Conservation (phyloP, 495 filamentous ascomycete genomes). For the Penicillium lagena region DNA sequence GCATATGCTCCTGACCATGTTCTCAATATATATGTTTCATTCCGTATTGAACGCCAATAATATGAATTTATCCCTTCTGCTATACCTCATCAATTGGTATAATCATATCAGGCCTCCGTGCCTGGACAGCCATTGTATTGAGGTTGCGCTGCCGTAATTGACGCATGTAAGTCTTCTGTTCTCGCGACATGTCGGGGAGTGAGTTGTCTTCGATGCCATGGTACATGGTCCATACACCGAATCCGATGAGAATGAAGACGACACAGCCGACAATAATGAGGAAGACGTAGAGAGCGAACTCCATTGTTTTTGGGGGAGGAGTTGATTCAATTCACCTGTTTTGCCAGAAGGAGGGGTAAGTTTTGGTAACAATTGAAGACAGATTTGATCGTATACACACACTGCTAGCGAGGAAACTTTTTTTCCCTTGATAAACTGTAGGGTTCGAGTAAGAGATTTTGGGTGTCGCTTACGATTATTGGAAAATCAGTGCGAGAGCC, state of each 20-base stretch:
- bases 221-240: conserved; percentile 17
- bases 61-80: too few species aligned
- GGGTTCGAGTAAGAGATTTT: too few species aligned
- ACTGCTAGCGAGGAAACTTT: too few species aligned
- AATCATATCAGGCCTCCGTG: conserved; percentile 19
- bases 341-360: not conserved
- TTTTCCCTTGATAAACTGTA: too few species aligned
- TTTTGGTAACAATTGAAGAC: not conserved
- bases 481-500: conserved; percentile 1
- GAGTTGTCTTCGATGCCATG: conserved; percentile 7
- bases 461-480: too few species aligned
- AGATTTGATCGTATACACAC: too few species aligned
- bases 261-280: conserved; percentile 20
- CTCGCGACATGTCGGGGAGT: conserved; percentile 6
- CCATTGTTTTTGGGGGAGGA: conserved; percentile 6
- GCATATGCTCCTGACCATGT: too few species aligned
- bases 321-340: conserved; percentile 1
- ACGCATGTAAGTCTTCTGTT: conserved; percentile 23
- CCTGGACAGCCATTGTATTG: conserved; percentile 11
- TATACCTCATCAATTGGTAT: conserved; percentile 8
- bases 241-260: conserved; percentile 14
- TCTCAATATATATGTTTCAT: too few species aligned
- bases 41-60: too few species aligned
- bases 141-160: conserved; percentile 18
- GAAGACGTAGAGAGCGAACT: conserved; percentile 22